phyloP scores from a whole-genome alignment of 2,329 filamentous ascomycete genomes.

The Hymenoscyphus scutula region DNA sequence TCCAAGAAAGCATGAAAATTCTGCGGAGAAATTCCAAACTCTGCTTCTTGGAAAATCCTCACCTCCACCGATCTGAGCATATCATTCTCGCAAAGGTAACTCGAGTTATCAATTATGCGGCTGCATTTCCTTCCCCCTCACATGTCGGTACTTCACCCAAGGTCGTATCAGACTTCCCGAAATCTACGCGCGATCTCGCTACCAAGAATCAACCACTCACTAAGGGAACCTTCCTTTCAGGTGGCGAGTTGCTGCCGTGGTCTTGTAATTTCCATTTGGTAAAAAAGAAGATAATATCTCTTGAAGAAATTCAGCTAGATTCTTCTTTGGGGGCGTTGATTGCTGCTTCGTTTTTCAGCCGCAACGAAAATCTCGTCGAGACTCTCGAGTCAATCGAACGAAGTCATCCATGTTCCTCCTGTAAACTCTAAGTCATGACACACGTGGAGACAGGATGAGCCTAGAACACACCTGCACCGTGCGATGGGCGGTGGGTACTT shows the following conservation, averaged over 20 bases:
- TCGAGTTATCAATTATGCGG: neutral
- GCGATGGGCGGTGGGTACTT: neutral
- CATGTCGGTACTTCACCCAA: neutral
- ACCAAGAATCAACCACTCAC: neutral
- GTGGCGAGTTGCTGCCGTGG: too few species aligned
- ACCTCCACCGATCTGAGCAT: neutral
- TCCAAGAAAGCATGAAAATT: neutral
- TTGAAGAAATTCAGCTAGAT: neutral
- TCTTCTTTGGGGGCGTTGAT: neutral
- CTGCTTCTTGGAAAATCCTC: neutral
- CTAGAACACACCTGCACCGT: neutral
- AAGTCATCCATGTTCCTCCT: neutral
- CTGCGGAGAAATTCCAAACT: neutral
- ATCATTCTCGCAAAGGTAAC: neutral
- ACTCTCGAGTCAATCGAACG: neutral
- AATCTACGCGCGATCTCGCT: neutral
- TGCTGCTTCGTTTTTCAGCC: neutral
- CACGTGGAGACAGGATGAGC: neutral
- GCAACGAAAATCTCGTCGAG: neutral
- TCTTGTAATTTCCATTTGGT: too few species aligned
- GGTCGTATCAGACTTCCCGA: neutral
- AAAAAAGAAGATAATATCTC: neutral
- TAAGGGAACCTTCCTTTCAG: neutral
- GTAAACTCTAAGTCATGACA: neutral
- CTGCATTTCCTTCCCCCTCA: neutral